A percentile compares a stretch with the other conserved stretches of the same genome.
Evolutionary conservation across 345 rosid species (phyloP).

Genomic region (Carallia pectinifolia): DNA sequence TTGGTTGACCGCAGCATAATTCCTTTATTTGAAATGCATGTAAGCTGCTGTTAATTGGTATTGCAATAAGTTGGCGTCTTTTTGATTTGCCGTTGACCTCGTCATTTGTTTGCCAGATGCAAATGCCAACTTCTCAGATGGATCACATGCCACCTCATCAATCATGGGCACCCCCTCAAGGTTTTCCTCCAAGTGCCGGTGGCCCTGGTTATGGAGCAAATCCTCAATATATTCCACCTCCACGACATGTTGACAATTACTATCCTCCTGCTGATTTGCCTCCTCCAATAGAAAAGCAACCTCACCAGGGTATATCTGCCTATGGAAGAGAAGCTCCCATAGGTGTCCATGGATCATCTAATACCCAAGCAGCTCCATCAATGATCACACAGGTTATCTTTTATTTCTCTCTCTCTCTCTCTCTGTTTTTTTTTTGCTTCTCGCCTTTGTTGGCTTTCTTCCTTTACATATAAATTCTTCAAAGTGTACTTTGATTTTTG

Average conservation of each 20-base stretch:
- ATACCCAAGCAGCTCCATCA: slow-evolving; percentile 69
- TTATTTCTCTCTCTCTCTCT: too few species aligned
- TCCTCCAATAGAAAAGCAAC: slow-evolving; percentile 85
- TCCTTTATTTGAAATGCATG: slow-evolving; percentile 84
- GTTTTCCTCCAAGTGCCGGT: slow-evolving; percentile 61
- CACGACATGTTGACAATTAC: slow-evolving; percentile 73
- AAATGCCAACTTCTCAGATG: slow-evolving; percentile 71
- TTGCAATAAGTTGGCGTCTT: background rate
- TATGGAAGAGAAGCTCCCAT: slow-evolving; percentile 92
- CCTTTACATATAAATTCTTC: too few species aligned
- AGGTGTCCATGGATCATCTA: slow-evolving; percentile 64
- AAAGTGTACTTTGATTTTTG: background rate
- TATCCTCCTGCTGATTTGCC: slow-evolving; percentile 84
- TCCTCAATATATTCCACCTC: slow-evolving; percentile 84
- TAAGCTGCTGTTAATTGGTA: slow-evolving; percentile 29
- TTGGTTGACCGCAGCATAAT: slow-evolving; percentile 95
- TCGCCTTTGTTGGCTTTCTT: background rate
- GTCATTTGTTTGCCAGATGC: slow-evolving; percentile 57
- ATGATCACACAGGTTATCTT: slow-evolving; percentile 81
- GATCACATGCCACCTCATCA: slow-evolving; percentile 94
- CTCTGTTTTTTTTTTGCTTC: background rate
- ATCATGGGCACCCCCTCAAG: slow-evolving; percentile 92
- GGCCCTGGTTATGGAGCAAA: slow-evolving; percentile 71
- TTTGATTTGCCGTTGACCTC: slow-evolving; percentile 1
- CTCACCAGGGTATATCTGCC: slow-evolving; percentile 94